Evolutionary conservation across 768 basidiomycete genomes (phyloP), one percentile per base, ranked within the genome.

Genomic region (Mycena floridula): DNA sequence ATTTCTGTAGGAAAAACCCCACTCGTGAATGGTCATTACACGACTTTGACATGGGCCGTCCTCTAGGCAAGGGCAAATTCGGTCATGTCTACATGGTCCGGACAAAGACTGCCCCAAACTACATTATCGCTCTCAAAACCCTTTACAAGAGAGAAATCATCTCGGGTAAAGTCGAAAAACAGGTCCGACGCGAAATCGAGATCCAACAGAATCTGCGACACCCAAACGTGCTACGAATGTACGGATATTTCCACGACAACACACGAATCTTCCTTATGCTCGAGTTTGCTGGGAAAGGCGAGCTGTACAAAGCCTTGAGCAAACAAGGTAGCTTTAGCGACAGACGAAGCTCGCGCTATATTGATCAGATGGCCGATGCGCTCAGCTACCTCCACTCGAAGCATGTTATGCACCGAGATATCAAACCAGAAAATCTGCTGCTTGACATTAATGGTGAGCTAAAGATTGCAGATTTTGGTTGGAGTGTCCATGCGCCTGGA

Each of bases 11-110:
- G 44, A 72, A 69, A 50, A 74, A 68, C 26, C 89, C 88, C 16
- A 91, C 89, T 0, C 78, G 82, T 18, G 89, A 91, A 56, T 92
- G 93, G 85, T 81, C 77, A 23, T 70, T 98, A 4, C 77, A 79
- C 46, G 76, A 82, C 43, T 96, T 99, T 54, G 91, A 97, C 51
- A 95, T 98, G 57, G 95, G 96, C 15, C 81, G 92, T 8, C 92
- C 93, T 3, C 75, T 99, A 2, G 96, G 96, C 16, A 97, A 98
- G 62, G 96, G 96, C 38, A 98, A 97, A 69, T 99, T 99, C 54
- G 96, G 96, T 1, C 87, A 92, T 3, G 96, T 99, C 20, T 98
- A 99, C 72, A 94, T 98, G 85, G 92, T 95, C 37, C 82, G 94
- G 41, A 97, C 95, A 16, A 95, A 94, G 62, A 63, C 70, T 48